Percentiles rank a stretch among this genome's conserved stretches.
These are phyloP conservation scores for Phytopythium sindhum DNA, from an alignment of 352 stramenopile genomes.

Conservation along the genomic window DNA sequence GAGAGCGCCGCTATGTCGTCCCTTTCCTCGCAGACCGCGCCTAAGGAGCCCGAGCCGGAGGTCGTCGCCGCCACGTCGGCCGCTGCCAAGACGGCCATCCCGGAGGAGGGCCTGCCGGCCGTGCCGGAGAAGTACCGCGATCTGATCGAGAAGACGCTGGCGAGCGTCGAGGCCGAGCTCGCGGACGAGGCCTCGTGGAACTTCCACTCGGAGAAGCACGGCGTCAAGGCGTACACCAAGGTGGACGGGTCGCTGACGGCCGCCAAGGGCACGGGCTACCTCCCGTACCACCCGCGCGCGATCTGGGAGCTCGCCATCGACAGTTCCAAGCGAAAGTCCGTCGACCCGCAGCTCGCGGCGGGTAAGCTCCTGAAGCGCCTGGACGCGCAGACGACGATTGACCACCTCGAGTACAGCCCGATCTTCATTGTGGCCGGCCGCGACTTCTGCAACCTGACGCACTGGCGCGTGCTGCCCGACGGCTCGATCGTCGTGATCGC, in stretches of 20 bases:
- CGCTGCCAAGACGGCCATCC: conserved; percentile 13
- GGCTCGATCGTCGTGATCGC: conserved; percentile 63
- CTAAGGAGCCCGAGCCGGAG: conserved; percentile 2
- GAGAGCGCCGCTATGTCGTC: neutral
- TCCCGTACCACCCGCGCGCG: conserved; percentile 49
- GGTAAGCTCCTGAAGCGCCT: conserved; percentile 35
- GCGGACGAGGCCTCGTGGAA: conserved; percentile 55
- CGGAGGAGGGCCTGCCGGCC: conserved; percentile 35
- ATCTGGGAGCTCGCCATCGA: conserved; percentile 53
- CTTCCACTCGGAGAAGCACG: conserved; percentile 68
- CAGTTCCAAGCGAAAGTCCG: conserved; percentile 36
- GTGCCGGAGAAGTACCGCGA: conserved; percentile 54
- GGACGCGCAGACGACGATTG: conserved; percentile 60
- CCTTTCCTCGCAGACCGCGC: neutral
- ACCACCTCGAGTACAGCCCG: conserved; percentile 74
- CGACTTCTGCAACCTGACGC: conserved; percentile 68
- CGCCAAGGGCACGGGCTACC: conserved; percentile 44
- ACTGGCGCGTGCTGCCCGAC: conserved; percentile 62
- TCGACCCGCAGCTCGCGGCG: conserved; percentile 53
- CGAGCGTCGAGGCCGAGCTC: conserved; percentile 53
- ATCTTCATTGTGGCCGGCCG: conserved; percentile 74
- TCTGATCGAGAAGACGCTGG: conserved; percentile 51
- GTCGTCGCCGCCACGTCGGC: neutral
- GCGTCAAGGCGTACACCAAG: conserved; percentile 64
- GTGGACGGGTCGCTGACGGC: conserved; percentile 63